A percentile compares a stretch with the other conserved stretches of the same genome.
These are phyloP conservation scores for Gossypium turneri DNA, from an alignment of 345 rosid species.

Conservation along the genomic window DNA sequence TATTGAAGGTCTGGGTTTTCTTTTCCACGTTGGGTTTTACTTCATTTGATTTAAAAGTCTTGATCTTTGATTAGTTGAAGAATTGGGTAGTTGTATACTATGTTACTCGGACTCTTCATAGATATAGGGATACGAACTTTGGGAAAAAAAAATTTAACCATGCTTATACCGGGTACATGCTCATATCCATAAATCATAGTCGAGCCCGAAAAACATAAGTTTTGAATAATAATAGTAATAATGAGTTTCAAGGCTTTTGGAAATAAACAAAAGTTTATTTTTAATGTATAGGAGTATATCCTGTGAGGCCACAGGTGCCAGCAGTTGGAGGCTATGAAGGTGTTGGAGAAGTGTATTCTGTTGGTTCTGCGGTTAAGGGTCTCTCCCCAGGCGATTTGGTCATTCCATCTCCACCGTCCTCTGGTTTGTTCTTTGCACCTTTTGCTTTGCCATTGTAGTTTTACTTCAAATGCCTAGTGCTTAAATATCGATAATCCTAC, in stretches of 20 bases:
- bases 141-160: no score
- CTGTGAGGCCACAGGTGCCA: slow-evolving; percentile 83
- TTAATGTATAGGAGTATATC: slow-evolving; percentile 56
- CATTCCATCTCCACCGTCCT: slow-evolving; percentile 82
- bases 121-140: no score
- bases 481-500: background rate
- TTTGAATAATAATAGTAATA: background rate
- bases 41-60: background rate
- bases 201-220: background rate
- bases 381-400: slow-evolving; percentile 77
- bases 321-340: slow-evolving; percentile 96
- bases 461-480: background rate
- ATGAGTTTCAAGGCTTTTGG: background rate
- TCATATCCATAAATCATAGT: no score
- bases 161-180: no score
- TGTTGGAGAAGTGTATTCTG: slow-evolving; percentile 71
- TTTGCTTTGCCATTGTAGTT: background rate
- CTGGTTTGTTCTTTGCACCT: slow-evolving; percentile 35
- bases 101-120: no score
- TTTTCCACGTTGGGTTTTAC: background rate
- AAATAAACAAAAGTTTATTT: background rate
- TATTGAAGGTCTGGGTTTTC: slow-evolving; percentile 52
- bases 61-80: background rate
- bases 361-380: slow-evolving; percentile 63
- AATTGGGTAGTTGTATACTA: background rate